Base-by-base conservation (phyloP, 345 rosid species). In the Salix viminalis region DNA sequence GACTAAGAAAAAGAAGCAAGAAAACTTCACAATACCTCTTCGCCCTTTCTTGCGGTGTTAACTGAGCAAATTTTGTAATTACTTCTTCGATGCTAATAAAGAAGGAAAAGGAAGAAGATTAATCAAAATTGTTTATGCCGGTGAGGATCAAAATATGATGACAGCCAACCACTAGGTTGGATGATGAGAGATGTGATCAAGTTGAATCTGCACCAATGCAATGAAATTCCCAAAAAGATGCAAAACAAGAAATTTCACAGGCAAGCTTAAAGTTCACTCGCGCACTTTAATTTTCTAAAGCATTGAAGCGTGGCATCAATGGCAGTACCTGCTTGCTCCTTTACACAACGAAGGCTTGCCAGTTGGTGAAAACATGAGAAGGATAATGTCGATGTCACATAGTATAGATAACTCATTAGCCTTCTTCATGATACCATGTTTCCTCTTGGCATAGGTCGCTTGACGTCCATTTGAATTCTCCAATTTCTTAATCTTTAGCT, bases 291-390 rank as follows among this genome's bases (percentile, higher is more conserved):
- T 21, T 48, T n/a, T 23, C 9, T 12, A 37, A 65, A 15, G 21
- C 12, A 36, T 18, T 4, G 41, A 56, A 32, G 42, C 37, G 5
- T 7, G 24, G 54, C 21, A 61, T 42, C n/a, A 65, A 61, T 3
- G 23, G 71, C 41, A 37, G 71, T 79, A 92, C 95, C 93, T 86
- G 74, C 80, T 87, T 66, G 84, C 84, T 42, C 95, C 91, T 65
- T 66, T 82, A 77, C 91, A 87, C 9, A 89, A 44, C 0, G 92
- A 85, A 66, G 97, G 91, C 79, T 88, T 92, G 32, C 94, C 91
- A 0, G 84, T 77, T 7, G 97, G 92, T 26, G 95, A 92, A 79
- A 92, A 92, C 93, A 92, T 89, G 82, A 92, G 91, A 76, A 92
- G 93, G 80, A 87, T 75, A 72, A 90, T 84, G 79, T 87, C 92